A percentile compares a stretch with the other conserved stretches of the same genome.
Evolutionary conservation across 495 filamentous ascomycete species (phyloP).

Genomic region (Beverwykella pulmonaria): DNA sequence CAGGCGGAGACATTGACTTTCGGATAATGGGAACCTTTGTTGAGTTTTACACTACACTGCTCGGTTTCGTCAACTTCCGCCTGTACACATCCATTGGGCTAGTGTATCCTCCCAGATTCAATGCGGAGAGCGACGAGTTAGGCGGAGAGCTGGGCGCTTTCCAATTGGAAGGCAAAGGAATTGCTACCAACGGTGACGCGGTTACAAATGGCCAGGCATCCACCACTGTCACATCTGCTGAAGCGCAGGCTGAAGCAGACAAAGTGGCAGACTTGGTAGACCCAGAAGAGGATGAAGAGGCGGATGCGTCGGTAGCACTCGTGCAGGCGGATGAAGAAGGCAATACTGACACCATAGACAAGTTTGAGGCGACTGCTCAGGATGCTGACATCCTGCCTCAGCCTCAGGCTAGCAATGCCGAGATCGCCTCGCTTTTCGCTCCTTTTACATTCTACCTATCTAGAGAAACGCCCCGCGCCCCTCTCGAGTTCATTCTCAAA

Average conservation of each 20-base stretch:
- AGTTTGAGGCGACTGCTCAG: conserved; percentile 73
- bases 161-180: conserved; percentile 72
- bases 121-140: conserved; percentile 79
- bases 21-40: conserved; percentile 99
- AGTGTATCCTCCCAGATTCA: conserved; percentile 93
- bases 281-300: conserved; percentile 49
- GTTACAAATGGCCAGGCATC: conserved; percentile 39
- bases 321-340: conserved; percentile 53
- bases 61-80: conserved; percentile 93
- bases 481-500: conserved; percentile 90
- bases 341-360: conserved; percentile 75
- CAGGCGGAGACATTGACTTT: conserved; percentile 93
- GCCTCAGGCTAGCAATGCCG: conserved; percentile 61
- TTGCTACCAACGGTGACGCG: conserved; percentile 36
- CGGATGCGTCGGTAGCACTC: conserved; percentile 13
- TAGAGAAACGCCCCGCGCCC: conserved; percentile 85
- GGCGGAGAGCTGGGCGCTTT: conserved; percentile 93
- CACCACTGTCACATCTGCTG: conserved; percentile 18
- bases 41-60: conserved; percentile 94
- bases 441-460: conserved; percentile 91
- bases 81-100: conserved; percentile 88
- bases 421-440: conserved; percentile 72
- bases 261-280: conserved; percentile 39
- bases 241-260: conserved; percentile 47
- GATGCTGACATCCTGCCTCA: conserved; percentile 87